Evolutionary conservation across 2,329 filamentous ascomycete species (phyloP), one percentile per base, ranked within the genome.

Genomic region (Fusarium sp.): DNA sequence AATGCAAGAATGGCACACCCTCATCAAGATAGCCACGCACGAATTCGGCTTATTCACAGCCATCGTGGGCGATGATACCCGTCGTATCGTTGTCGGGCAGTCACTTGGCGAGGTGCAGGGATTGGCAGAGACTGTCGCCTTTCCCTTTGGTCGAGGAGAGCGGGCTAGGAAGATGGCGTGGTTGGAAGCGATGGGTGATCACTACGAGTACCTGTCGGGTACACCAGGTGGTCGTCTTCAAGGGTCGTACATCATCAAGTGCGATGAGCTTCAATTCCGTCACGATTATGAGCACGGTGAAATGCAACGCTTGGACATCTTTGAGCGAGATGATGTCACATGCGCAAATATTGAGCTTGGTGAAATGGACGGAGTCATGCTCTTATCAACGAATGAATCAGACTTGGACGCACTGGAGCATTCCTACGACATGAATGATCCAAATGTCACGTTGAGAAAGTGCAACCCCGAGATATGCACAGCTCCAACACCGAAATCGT

Each of bases 41-140:
- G 34, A 38, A 7, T 38, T 38, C 18, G 34, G 34, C 18, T 38
- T 38, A 4, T 38, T 38, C 2, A 38, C 34, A 38, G 34, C 34
- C 3, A 12, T 38, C 5, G 10, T 38, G 34, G 34, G 34, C 10
- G 34, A 38, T 3, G 34, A n/a, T 3, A n/a, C 34, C 3, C 5
- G 5, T 11, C 34, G 34, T 12, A 38, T 38, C 6, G 34, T 10
- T 7, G 18, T 38, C 6, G 34, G 34, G 1, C 18, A 18, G 6
- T 38, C 34, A n/a, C 34, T n/a, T 1, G 18, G 10, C 10, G 34
- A 38, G 34, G 34, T 38, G 0, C 34, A 38, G 2, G 34, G 10
- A 0, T 4, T 38, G 0, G 34, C 34, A n/a, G 18, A 38, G 34
- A n/a, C 34, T n/a, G 34, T 12, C 10, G 18, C 34, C 0, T 38